Evolutionary conservation across 208 protist species (phyloP), one percentile per base, ranked within the genome.

Genomic region (Leishmania braziliensis): DNA sequence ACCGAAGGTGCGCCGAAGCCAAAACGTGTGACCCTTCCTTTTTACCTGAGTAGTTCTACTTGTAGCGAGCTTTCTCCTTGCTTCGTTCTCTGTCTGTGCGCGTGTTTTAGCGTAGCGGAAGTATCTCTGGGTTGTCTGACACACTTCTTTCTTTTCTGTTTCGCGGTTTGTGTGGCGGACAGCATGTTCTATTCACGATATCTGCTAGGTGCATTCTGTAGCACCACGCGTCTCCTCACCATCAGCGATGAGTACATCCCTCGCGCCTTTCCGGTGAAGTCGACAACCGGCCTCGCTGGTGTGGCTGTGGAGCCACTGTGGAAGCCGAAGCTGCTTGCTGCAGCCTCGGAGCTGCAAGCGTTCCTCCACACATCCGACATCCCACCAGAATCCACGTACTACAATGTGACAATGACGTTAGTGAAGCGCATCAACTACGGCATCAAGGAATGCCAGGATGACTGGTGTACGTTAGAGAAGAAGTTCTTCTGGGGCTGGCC

Each of bases 231-330:
- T 29, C 79, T 90, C 51, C 78, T 86, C 16, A 95, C 91, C 18
- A 96, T 98, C 78, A 98, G 95, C 82, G 92, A 98, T 83, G 93
- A 96, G 69, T 98, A 98, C 88, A 98, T 98, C 53, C 95, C 95
- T 43, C 92, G 93, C 51, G 92, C 92, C 33, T 98, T 98, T 78
- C 95, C 95, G n/a, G 95, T 98, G 29, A 98, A 98, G 84, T 89
- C 93, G 65, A 98, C 95, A 50, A 98, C 93, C 8, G 95, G 95
- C 78, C 85, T 98, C 26, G 91, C 95, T 26, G 95, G 95, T 75
- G 87, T 98, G n/a, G 88, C 93, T 9, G 95, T 98, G 33, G 93
- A 98, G 84, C 95, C 95, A 53, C 87, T 98, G 63, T 98, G 95
- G 93, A 98, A 98, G 84, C 95, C 95, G 53, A 98, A 98, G 79